Evolutionary conservation across 176 grass and related monocot species (phyloP).

Genomic region (Urochloa ruziziensis): DNA sequence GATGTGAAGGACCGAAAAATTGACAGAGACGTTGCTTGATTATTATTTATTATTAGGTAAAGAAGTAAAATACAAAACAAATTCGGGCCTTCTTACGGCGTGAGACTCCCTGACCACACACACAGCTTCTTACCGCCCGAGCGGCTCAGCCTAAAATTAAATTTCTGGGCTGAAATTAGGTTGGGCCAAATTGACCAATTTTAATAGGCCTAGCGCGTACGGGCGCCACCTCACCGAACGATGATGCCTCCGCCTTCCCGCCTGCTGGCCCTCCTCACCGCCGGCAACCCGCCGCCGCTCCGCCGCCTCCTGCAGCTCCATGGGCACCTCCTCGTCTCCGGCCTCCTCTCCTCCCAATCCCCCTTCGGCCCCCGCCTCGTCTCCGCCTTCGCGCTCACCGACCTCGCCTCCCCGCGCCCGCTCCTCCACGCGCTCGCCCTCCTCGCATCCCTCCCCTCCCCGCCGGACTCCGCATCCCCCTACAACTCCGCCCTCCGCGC

Average conservation of each 20-base stretch:
- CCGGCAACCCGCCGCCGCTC: constrained; percentile 6
- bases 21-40: too few species aligned
- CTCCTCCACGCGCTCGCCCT: constrained; percentile 45
- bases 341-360: constrained; percentile 2
- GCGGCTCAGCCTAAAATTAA: too few species aligned
- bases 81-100: too few species aligned
- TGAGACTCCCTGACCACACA: too few species aligned
- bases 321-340: constrained; percentile 16
- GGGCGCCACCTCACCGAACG: background rate
- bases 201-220: background rate
- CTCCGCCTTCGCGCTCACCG: constrained; percentile 13
- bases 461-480: background rate
- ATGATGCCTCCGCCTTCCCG: constrained; percentile 14
- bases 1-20: too few species aligned
- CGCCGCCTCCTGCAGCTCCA: constrained; percentile 18
- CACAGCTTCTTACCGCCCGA: too few species aligned
- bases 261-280: constrained; percentile 1
- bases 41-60: too few species aligned
- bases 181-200: background rate
- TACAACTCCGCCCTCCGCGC: constrained; percentile 29
- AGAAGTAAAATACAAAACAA: too few species aligned
- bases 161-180: too few species aligned
- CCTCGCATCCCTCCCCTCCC: constrained; percentile 22
- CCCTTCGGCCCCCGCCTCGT: background rate
- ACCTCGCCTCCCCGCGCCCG: background rate